These are phyloP conservation scores for Herpomyces periplanetae DNA, from an alignment of 2,329 filamentous ascomycete species.

Conservation along the genomic window DNA sequence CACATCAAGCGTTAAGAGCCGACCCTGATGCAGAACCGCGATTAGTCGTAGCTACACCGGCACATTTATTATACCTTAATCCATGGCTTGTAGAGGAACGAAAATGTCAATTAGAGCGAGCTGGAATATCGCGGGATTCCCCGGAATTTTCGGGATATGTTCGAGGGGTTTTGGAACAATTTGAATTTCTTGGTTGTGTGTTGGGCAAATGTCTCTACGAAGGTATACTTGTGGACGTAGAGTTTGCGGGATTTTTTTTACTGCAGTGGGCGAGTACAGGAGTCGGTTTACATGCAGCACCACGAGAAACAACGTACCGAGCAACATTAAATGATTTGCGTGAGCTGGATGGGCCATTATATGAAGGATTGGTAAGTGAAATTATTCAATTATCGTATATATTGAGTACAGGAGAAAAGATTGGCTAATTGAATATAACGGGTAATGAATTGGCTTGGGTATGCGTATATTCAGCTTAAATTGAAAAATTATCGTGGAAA, in stretches of 20 bases:
- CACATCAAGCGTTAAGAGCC: slow-evolving; percentile 52
- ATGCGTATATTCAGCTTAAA: too few species aligned
- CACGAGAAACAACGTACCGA: slow-evolving; percentile 31
- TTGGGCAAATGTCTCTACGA: slow-evolving; percentile 93
- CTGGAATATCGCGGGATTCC: slow-evolving; percentile 14
- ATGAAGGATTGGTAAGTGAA: slow-evolving; percentile 29
- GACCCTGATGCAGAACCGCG: slow-evolving; percentile 15
- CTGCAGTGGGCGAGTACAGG: slow-evolving; percentile 65
- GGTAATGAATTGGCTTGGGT: too few species aligned
- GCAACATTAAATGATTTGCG: slow-evolving; percentile 78
- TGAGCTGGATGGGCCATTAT: slow-evolving; percentile 61
- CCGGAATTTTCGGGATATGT: slow-evolving; percentile 17
- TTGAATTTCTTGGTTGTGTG: slow-evolving; percentile 65
- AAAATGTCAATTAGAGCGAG: slow-evolving; percentile 15
- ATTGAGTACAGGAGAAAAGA: too few species aligned
- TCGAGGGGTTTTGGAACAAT: slow-evolving; percentile 23
- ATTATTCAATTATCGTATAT: too few species aligned
- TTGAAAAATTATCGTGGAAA: slow-evolving; percentile 58
- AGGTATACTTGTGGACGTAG: slow-evolving; percentile 66
- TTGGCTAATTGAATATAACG: too few species aligned
- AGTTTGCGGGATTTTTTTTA: slow-evolving; percentile 78
- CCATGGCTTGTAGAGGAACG: slow-evolving; percentile 31
- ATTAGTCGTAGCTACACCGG: slow-evolving; percentile 46
- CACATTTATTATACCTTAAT: slow-evolving; percentile 61
- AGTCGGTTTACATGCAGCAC: slow-evolving; percentile 16